phyloP scores from a whole-genome alignment of 2,329 filamentous ascomycete genomes.

The Immersiporthe knoxdaviesiana region DNA sequence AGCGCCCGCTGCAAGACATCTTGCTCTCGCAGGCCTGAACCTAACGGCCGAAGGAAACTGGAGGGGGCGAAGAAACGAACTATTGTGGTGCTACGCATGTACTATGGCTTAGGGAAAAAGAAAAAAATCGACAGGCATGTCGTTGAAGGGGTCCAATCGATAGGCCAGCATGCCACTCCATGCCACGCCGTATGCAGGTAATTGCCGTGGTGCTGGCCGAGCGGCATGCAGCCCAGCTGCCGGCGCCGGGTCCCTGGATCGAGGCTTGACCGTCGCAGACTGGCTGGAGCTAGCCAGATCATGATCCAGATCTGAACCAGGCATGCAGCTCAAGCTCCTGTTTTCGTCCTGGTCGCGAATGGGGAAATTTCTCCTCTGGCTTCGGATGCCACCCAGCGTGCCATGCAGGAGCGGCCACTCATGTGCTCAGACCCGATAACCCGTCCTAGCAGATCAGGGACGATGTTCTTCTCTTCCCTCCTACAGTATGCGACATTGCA shows the following conservation, averaged over 20 bases:
- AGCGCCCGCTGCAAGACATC: conserved; percentile 4
- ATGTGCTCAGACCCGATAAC: conserved; percentile 17
- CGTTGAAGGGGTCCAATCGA: not conserved
- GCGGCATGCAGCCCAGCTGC: conserved; percentile 27
- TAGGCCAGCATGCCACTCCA: not conserved
- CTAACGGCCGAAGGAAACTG: conserved; percentile 13
- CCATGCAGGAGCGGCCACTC: conserved; percentile 3
- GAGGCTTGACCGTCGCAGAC: conserved; percentile 13
- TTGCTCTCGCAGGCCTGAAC: conserved; percentile 1
- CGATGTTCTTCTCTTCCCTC: not conserved
- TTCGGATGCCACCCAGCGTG: conserved; percentile 15
- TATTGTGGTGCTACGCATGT: not conserved
- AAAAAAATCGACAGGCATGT: not conserved
- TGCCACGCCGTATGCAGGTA: conserved; percentile 25
- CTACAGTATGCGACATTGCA: conserved; percentile 23
- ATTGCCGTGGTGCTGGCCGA: conserved; percentile 22
- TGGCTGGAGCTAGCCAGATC: conserved; percentile 11
- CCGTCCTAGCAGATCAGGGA: conserved; percentile 13
- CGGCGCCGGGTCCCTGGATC: conserved; percentile 22
- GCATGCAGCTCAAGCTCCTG: not conserved
- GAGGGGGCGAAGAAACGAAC: not conserved
- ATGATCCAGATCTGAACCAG: conserved; percentile 4
- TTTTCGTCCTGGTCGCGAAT: not conserved
- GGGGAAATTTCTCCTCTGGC: not conserved
- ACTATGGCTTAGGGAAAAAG: not conserved